Evolutionary conservation across 148 eudicot species (phyloP).

Genomic region (Arbutus unedo): DNA sequence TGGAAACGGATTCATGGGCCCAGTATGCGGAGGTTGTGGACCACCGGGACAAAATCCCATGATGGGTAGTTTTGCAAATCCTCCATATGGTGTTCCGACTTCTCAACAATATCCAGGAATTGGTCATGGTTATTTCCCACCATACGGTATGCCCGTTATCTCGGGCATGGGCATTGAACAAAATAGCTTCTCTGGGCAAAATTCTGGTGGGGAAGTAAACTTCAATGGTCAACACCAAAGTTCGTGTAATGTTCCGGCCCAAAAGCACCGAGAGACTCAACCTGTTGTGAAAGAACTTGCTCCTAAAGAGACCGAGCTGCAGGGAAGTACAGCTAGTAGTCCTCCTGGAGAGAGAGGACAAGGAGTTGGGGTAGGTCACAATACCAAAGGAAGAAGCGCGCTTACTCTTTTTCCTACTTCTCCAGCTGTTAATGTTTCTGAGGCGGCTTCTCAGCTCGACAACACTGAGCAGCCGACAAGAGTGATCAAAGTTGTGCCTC

Average conservation of each 20-base stretch:
- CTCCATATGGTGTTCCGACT: conserved; percentile 41
- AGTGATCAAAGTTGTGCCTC: conserved; percentile 82
- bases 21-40: conserved; percentile 42
- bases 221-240: conserved; percentile 25
- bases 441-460: conserved; percentile 20
- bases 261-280: conserved; percentile 24
- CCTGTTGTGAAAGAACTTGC: conserved; percentile 17
- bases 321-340: conserved; percentile 64
- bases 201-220: conserved; percentile 18
- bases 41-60: conserved; percentile 41
- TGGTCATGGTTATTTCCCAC: conserved; percentile 62
- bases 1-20: conserved; percentile 49
- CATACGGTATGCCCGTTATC: conserved; percentile 55
- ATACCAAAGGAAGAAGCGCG: conserved; percentile 35
- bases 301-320: conserved; percentile 42
- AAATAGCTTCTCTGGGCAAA: conserved; percentile 29
- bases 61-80: conserved; percentile 33
- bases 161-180: conserved; percentile 54
- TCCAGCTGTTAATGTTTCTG: conserved; percentile 24
- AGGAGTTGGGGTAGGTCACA: conserved; percentile 13
- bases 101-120: conserved; percentile 44
- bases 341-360: conserved; percentile 44
- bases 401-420: conserved; percentile 43
- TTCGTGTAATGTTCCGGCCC: conserved; percentile 35
- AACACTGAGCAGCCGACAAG: conserved; percentile 36